Conservation (phyloP, 768 basidiomycete genomes). For the Cystofilobasidium bisporidii region DNA sequence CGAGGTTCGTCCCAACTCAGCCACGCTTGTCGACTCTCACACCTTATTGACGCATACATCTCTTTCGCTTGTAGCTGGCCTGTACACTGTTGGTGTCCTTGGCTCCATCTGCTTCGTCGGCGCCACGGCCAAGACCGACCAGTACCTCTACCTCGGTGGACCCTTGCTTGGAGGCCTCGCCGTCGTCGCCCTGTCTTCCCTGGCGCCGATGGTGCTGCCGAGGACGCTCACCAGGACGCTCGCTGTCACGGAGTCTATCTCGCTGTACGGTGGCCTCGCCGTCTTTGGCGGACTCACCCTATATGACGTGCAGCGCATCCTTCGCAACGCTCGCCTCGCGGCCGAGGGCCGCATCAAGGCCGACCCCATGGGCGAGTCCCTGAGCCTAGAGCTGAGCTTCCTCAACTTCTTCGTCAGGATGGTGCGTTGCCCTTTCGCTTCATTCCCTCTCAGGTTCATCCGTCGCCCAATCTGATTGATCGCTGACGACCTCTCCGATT, state of each 20-base stretch:
- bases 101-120: conserved; percentile 78
- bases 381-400: conserved; percentile 72
- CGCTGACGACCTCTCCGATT: no score
- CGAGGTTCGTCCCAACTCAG: conserved; percentile 34
- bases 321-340: conserved; percentile 60
- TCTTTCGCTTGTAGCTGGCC: conserved; percentile 51
- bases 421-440: conserved; percentile 54
- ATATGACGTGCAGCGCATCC: conserved; percentile 58
- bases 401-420: conserved; percentile 63
- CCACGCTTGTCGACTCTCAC: no score
- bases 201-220: conserved; percentile 83
- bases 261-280: conserved; percentile 77
- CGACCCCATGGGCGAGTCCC: conserved; percentile 69
- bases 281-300: conserved; percentile 80
- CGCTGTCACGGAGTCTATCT: conserved; percentile 64
- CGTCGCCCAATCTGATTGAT: no score
- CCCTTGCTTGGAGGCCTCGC: conserved; percentile 81
- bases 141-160: conserved; percentile 77
- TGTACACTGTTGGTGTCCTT: conserved; percentile 76
- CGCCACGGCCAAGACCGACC: conserved; percentile 75
- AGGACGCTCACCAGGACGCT: conserved; percentile 61
- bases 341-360: conserved; percentile 56
- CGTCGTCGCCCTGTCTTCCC: conserved; percentile 72
- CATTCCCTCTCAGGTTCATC: no score
- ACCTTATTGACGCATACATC: neutral